A percentile compares a stretch with the other conserved stretches of the same genome.
phyloP scores from a whole-genome alignment of 768 basidiomycete genomes.

The Wakefieldia striispora region DNA sequence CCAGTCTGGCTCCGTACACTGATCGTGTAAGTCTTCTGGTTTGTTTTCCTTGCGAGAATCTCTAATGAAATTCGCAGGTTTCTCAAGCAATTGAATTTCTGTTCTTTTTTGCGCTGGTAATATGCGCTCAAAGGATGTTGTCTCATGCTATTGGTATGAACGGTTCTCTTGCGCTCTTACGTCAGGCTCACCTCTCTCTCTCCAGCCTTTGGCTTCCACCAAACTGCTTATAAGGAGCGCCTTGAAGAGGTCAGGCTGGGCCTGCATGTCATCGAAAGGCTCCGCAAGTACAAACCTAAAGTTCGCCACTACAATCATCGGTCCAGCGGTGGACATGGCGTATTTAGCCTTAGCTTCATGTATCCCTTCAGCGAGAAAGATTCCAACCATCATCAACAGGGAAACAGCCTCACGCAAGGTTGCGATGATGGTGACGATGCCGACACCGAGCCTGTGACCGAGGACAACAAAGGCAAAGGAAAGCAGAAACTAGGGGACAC shows the following conservation, averaged over 20 bases:
- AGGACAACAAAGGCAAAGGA: conserved; percentile 30
- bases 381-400: conserved; percentile 31
- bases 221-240: conserved; percentile 74
- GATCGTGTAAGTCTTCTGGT: conserved; percentile 41
- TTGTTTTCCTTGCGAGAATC: neutral
- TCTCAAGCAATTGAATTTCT: conserved; percentile 66
- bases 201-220: conserved; percentile 70
- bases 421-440: conserved; percentile 32
- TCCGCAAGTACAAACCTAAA: conserved; percentile 61
- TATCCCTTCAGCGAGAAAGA: conserved; percentile 46
- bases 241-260: conserved; percentile 53
- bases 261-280: conserved; percentile 60
- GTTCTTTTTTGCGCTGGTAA: conserved; percentile 70
- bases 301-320: conserved; percentile 30
- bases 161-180: neutral
- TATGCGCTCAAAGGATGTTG: conserved; percentile 63
- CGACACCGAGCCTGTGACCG: too few species aligned
- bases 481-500: conserved; percentile 19
- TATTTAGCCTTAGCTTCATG: conserved; percentile 34
- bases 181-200: neutral
- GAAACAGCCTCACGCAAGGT: conserved; percentile 19
- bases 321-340: conserved; percentile 41
- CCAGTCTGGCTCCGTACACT: conserved; percentile 62
- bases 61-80: conserved; percentile 37
- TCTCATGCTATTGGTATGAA: conserved; percentile 58